phyloP scores from a whole-genome alignment of 2,329 filamentous ascomycete genomes.

The Scolecobasidium constrictum region DNA sequence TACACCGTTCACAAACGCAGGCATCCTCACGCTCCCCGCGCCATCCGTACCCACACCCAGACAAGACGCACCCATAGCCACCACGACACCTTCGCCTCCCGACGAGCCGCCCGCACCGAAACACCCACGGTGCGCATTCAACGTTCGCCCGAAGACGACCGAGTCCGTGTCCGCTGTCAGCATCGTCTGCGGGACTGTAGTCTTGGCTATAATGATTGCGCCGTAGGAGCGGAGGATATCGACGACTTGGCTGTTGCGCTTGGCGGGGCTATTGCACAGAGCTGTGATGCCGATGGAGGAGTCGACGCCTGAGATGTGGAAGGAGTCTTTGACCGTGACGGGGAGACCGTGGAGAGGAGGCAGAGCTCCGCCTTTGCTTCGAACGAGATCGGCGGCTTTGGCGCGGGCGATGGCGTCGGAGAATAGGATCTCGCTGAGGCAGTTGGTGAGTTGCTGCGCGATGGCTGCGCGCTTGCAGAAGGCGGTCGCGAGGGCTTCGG shows the following conservation, averaged over 20 bases:
- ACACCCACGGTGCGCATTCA: constrained; percentile 49
- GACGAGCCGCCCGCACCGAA: constrained; percentile 54
- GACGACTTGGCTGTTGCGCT: constrained; percentile 45
- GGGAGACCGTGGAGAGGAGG: constrained; percentile 60
- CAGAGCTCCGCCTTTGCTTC: constrained; percentile 31
- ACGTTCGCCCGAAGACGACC: constrained; percentile 50
- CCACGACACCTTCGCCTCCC: constrained; percentile 55
- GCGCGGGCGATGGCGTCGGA: constrained; percentile 40
- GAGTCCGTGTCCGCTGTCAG: constrained; percentile 60
- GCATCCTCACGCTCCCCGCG: constrained; percentile 44
- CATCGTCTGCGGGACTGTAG: constrained; percentile 57
- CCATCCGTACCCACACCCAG: constrained; percentile 57
- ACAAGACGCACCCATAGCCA: constrained; percentile 46
- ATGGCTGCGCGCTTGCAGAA: constrained; percentile 43
- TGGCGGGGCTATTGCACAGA: constrained; percentile 48
- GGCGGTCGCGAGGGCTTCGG: no score
- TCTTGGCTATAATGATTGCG: constrained; percentile 57
- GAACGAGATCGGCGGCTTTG: constrained; percentile 40
- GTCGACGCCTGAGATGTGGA: constrained; percentile 50
- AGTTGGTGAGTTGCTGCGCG: constrained; percentile 53
- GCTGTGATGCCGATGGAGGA: constrained; percentile 53
- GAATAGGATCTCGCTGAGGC: constrained; percentile 47
- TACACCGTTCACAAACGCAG: constrained; percentile 47
- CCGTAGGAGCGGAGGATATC: constrained; percentile 48
- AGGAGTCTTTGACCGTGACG: constrained; percentile 60